Conservation (phyloP, 2,329 filamentous ascomycete genomes). For the Gliomastix tumulicola region DNA sequence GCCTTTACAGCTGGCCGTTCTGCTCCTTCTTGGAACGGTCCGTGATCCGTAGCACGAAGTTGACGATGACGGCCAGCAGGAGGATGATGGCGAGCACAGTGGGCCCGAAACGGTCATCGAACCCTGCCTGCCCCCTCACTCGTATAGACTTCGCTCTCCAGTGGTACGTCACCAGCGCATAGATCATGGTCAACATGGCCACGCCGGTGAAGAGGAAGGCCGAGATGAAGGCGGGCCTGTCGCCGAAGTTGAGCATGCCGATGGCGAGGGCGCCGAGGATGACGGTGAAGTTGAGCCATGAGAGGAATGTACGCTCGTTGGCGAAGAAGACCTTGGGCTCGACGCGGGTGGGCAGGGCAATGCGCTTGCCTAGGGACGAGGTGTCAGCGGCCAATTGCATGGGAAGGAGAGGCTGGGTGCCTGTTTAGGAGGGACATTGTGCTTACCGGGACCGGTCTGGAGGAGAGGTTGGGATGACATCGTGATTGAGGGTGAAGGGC, state of each 20-base stretch:
- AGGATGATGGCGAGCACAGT: slow-evolving; percentile 84
- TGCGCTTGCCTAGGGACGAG: slow-evolving; percentile 75
- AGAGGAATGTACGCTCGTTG: slow-evolving; percentile 98
- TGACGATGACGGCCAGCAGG: slow-evolving; percentile 84
- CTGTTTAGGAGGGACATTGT: background rate
- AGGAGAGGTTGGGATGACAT: slow-evolving; percentile 98
- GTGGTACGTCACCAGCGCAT: slow-evolving; percentile 91
- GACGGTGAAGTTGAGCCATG: slow-evolving; percentile 99
- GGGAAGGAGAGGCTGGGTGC: too few relatives aligned
- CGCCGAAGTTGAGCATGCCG: slow-evolving; percentile 96
- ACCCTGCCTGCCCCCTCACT: slow-evolving; percentile 84
- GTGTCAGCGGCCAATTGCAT: background rate
- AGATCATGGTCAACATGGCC: slow-evolving; percentile 91
- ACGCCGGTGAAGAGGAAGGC: slow-evolving; percentile 91
- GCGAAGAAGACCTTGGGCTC: slow-evolving; percentile 99
- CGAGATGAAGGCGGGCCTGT: slow-evolving; percentile 87
- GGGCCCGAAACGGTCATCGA: slow-evolving; percentile 92
- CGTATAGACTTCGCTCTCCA: slow-evolving; percentile 94
- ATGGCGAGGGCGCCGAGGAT: slow-evolving; percentile 95
- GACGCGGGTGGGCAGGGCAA: slow-evolving; percentile 93
- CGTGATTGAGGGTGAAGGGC: too few relatives aligned
- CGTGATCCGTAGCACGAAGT: slow-evolving; percentile 77
- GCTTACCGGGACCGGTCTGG: slow-evolving; percentile 80
- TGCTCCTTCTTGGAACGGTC: slow-evolving; percentile 31
- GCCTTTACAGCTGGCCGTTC: slow-evolving; percentile 9